Base-by-base conservation (phyloP, 371 early-diverging fungal species). In the Saksenaea oblongispora region DNA sequence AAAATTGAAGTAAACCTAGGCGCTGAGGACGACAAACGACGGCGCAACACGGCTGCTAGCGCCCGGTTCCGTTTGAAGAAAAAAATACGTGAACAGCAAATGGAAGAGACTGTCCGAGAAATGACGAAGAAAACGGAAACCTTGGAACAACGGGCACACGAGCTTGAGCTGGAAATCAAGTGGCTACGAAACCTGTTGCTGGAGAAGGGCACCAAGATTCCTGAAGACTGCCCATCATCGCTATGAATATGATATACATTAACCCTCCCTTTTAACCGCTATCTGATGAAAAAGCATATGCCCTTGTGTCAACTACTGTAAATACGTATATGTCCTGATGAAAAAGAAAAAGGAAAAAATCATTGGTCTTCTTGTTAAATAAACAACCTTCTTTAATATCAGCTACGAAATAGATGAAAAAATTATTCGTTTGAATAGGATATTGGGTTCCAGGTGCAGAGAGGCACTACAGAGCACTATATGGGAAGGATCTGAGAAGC, bases 61-160 rank as follows among this genome's bases (percentile, higher is more conserved):
- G 95, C 95, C 1, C 83, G 97, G 24, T 96, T 96, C 84, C 87
- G 97, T 2, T 82, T 92, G 22, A 93, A 93, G 84, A 96, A 95
- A 71, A 91, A 92, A 65, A 64, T 83, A 57, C 84, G 89, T 35
- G 95, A 95, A 72, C 87, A 90, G 78, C 88, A 84, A 14, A 73
- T 95, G 26, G 92, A 93, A 72, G 77, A 77, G 54, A 88, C 89
- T 0, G 92, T 93, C 9, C 78, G 84, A 61, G 91, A 90, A 54
- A 87, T 94, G 91, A 81, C 86, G 0, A 84, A 74, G 18, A 90
- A 87, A 74, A 85, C 87, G 3, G 87, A 88, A 39, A 67, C 67
- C 11, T 75, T 94, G 58, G 93, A 95, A 67, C 67, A 65, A 28
- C 82, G 87, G 8, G 84, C 88, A 41, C 72, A 79, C 42, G 93